Conservation (phyloP, 2,329 filamentous ascomycete genomes). For the Neonectria faginata region DNA sequence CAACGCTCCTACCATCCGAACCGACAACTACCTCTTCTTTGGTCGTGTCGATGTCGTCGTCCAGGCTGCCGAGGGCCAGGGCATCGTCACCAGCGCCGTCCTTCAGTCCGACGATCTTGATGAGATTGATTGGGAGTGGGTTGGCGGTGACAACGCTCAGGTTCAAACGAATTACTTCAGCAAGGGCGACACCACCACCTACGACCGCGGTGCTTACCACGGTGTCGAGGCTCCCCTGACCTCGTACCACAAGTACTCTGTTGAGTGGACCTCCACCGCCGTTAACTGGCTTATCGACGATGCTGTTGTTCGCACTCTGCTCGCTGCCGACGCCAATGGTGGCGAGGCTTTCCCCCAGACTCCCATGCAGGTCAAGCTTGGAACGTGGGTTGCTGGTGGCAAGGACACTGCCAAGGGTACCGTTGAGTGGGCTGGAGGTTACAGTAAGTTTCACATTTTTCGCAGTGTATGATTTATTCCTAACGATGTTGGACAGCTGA, state of each 20-base stretch:
- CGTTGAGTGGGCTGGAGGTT: constrained; percentile 75
- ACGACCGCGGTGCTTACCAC: constrained; percentile 75
- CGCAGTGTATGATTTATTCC: neutral
- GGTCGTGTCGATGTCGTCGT: constrained; percentile 84
- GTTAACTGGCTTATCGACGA: constrained; percentile 76
- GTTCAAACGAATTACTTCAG: constrained; percentile 91
- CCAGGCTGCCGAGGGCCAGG: constrained; percentile 81
- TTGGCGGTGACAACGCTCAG: constrained; percentile 78
- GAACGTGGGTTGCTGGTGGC: constrained; percentile 73
- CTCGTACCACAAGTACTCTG: constrained; percentile 72
- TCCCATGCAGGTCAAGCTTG: constrained; percentile 77
- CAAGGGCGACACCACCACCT: constrained; percentile 77
- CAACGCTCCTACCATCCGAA: constrained; percentile 78
- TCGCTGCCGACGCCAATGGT: constrained; percentile 67
- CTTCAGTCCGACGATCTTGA: constrained; percentile 92
- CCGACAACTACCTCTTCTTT: constrained; percentile 95
- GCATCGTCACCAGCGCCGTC: constrained; percentile 90
- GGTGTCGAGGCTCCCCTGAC: constrained; percentile 67
- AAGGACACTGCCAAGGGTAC: constrained; percentile 74
- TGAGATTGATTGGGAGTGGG: constrained; percentile 93
- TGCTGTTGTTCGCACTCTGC: constrained; percentile 69
- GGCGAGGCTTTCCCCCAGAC: constrained; percentile 76
- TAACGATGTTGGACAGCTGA: constrained; percentile 55
- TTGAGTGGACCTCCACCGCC: constrained; percentile 75
- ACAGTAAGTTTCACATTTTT: constrained; percentile 23